A percentile compares a stretch with the other conserved stretches of the same genome.
phyloP scores from a whole-genome alignment of 108 stramenopile species.

The Cyclotella cryptica region DNA sequence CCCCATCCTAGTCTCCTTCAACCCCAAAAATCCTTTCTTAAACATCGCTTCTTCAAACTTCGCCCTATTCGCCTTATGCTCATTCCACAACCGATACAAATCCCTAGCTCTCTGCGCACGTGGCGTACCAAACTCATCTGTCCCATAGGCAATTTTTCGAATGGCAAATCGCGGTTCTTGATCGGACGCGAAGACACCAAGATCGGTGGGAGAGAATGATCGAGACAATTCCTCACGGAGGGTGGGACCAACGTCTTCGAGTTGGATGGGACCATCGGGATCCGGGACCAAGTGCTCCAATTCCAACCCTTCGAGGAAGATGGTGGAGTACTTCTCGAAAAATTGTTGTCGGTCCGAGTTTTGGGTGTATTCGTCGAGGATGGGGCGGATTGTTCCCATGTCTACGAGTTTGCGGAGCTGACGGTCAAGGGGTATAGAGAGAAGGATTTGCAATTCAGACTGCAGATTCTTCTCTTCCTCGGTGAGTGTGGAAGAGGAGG shows the following conservation, averaged over 20 bases:
- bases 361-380: slow-evolving; percentile 74
- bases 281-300: slow-evolving; percentile 83
- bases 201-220: slow-evolving; percentile 23
- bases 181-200: background rate
- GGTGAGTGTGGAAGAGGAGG: slow-evolving; percentile 1
- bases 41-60: slow-evolving; percentile 84
- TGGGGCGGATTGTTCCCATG: slow-evolving; percentile 78
- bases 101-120: slow-evolving; percentile 62
- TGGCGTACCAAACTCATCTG: slow-evolving; percentile 66
- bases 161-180: slow-evolving; percentile 65
- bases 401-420: slow-evolving; percentile 74
- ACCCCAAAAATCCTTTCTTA: slow-evolving; percentile 66
- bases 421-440: slow-evolving; percentile 57
- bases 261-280: slow-evolving; percentile 71
- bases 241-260: slow-evolving; percentile 59
- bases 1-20: slow-evolving; percentile 51
- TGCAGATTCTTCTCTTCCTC: slow-evolving; percentile 28
- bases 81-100: slow-evolving; percentile 78
- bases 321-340: slow-evolving; percentile 71
- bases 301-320: slow-evolving; percentile 77
- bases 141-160: slow-evolving; percentile 67
- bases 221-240: slow-evolving; percentile 46
- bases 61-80: slow-evolving; percentile 79
- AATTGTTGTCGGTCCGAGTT: slow-evolving; percentile 68
- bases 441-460: slow-evolving; percentile 57